Conservation (phyloP, 345 rosid genomes). For the Noccaea bulbosa region DNA sequence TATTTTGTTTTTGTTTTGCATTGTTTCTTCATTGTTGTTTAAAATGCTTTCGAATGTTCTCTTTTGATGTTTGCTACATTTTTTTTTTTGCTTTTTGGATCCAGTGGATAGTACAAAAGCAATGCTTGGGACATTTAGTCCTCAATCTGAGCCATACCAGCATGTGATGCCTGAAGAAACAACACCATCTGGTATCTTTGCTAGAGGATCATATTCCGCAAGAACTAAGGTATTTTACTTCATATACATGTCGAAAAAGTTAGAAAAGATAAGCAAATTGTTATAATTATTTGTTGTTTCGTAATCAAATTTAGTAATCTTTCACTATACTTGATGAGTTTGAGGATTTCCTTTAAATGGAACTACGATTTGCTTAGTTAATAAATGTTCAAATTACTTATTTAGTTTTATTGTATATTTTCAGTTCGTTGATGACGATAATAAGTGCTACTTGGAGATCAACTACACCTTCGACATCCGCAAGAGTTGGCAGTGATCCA, state of each 20-base stretch:
- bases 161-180: conserved; percentile 82
- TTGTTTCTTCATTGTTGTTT: neutral
- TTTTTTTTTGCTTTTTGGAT: neutral
- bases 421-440: conserved; percentile 86
- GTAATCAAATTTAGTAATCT: too few relatives aligned
- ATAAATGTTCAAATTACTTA: neutral
- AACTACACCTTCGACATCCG: conserved; percentile 91
- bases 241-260: neutral
- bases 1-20: conserved; percentile 15
- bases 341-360: neutral
- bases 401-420: conserved; percentile 25
- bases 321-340: neutral
- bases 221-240: conserved; percentile 60
- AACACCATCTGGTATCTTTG: conserved; percentile 88
- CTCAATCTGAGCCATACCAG: conserved; percentile 80
- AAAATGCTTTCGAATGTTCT: neutral
- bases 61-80: neutral
- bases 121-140: conserved; percentile 96
- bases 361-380: neutral
- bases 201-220: conserved; percentile 88
- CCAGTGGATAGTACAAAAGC: conserved; percentile 83
- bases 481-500: conserved; percentile 63
- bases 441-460: conserved; percentile 85
- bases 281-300: neutral
- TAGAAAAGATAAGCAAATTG: neutral